phyloP scores from a whole-genome alignment of 495 filamentous ascomycete genomes.

The Xylaria scruposa region DNA sequence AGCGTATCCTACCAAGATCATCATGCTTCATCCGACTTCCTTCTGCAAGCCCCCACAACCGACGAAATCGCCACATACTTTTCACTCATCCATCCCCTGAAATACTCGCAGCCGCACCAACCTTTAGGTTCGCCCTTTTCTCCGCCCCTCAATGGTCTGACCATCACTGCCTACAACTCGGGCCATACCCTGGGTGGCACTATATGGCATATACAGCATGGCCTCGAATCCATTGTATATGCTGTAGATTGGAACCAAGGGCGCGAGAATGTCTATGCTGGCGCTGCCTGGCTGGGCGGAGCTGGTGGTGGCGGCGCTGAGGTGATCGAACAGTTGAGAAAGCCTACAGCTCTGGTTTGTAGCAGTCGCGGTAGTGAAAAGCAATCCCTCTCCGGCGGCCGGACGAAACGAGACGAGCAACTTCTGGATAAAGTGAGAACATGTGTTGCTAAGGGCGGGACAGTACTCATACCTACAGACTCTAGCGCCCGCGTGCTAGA shows the following conservation, averaged over 20 bases:
- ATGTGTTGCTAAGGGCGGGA: slow-evolving; percentile 78
- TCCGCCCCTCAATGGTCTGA: slow-evolving; percentile 87
- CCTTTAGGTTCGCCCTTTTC: slow-evolving; percentile 85
- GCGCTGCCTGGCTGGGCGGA: slow-evolving; percentile 90
- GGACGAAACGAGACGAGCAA: slow-evolving; percentile 82
- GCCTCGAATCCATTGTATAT: slow-evolving; percentile 95
- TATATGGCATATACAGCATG: slow-evolving; percentile 99
- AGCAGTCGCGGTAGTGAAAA: slow-evolving; percentile 82
- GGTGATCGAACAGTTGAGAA: slow-evolving; percentile 89
- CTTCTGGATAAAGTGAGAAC: slow-evolving; percentile 83
- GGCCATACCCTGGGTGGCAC: slow-evolving; percentile 95
- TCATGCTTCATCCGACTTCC: slow-evolving; percentile 62
- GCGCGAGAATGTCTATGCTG: slow-evolving; percentile 88
- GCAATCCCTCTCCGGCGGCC: slow-evolving; percentile 69
- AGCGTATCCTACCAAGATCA: slow-evolving; percentile 67
- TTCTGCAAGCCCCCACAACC: slow-evolving; percentile 78
- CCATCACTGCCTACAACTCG: slow-evolving; percentile 94
- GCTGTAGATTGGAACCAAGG: slow-evolving; percentile 98
- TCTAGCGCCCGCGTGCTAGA: slow-evolving; percentile 95
- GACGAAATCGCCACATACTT: slow-evolving; percentile 95
- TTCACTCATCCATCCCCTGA: slow-evolving; percentile 87
- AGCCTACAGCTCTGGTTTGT: slow-evolving; percentile 92
- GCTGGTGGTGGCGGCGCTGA: slow-evolving; percentile 80
- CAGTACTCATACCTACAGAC: slow-evolving; percentile 94
- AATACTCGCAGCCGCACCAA: slow-evolving; percentile 95